Evolutionary conservation across 305 asterid species (phyloP).

Genomic region (Solanum hybrid): DNA sequence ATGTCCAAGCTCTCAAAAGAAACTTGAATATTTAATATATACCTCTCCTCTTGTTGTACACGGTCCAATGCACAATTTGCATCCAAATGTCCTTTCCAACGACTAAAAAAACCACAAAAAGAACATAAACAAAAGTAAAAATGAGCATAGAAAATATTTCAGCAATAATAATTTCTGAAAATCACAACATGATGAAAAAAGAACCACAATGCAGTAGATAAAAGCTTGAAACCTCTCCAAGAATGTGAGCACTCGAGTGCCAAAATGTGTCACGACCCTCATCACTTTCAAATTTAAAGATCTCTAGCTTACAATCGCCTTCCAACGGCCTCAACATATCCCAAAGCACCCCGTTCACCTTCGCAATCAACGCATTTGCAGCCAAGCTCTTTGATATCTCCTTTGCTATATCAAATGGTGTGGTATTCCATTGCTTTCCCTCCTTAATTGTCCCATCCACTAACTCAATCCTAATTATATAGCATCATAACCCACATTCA

Average conservation of each 20-base stretch:
- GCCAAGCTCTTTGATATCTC: constrained; percentile 90
- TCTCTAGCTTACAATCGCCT: constrained; percentile 67
- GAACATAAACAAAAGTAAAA: not conserved
- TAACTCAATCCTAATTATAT: constrained; percentile 39
- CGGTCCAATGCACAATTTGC: constrained; percentile 85
- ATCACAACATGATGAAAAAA: not conserved
- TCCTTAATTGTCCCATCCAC: constrained; percentile 72
- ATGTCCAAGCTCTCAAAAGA: not conserved
- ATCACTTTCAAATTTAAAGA: constrained; percentile 61
- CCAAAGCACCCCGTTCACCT: constrained; percentile 75
- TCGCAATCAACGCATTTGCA: constrained; percentile 60
- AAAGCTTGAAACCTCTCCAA: constrained; percentile 55
- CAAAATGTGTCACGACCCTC: constrained; percentile 94
- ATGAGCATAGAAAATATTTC: constrained; percentile 2
- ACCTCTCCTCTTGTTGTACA: constrained; percentile 98
- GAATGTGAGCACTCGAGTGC: constrained; percentile 99
- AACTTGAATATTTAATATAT: not conserved
- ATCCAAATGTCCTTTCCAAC: constrained; percentile 85
- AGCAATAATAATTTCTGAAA: constrained; percentile 1
- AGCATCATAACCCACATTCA: not conserved
- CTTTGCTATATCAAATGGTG: constrained; percentile 74
- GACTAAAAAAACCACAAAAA: constrained; percentile 10
- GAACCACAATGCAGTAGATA: not conserved
- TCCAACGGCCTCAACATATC: constrained; percentile 81
- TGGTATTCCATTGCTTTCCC: constrained; percentile 74